Conservation (phyloP, 169 alveolate species). For the Cryptosporidium tyzzeri region DNA sequence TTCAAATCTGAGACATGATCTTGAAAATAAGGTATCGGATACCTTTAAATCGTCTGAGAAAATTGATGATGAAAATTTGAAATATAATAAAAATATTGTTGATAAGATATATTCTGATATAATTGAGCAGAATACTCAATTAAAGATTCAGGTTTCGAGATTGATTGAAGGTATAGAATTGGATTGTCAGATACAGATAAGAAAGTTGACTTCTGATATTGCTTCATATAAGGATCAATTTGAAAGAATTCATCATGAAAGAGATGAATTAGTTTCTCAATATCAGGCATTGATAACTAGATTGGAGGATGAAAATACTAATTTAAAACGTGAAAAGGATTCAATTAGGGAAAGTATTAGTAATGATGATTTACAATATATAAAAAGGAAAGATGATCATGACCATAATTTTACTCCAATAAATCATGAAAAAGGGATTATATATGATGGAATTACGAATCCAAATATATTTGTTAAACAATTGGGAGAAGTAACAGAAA, state of each 20-base stretch:
- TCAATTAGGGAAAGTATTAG: neutral
- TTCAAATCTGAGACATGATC: neutral
- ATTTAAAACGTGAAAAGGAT: constrained; percentile 12
- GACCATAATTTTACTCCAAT: neutral
- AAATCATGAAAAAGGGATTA: neutral
- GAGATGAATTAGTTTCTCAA: constrained; percentile 69
- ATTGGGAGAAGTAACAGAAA: constrained; percentile 47
- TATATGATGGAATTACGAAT: too few relatives aligned
- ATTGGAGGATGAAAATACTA: constrained; percentile 33
- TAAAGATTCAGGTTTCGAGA: constrained; percentile 63
- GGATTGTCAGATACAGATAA: constrained; percentile 61
- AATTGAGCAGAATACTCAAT: constrained; percentile 63
- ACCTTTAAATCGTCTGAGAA: neutral
- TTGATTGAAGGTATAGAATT: constrained; percentile 60
- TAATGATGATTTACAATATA: neutral
- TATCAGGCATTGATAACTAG: constrained; percentile 28
- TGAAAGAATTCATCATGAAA: constrained; percentile 33
- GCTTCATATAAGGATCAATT: constrained; percentile 39
- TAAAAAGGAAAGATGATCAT: neutral
- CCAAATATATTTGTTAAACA: constrained; percentile 39
- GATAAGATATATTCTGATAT: constrained; percentile 15
- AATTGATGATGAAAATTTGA: neutral
- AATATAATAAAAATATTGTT: neutral
- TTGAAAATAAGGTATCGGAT: neutral
- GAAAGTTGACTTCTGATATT: constrained; percentile 43